Evolutionary conservation across 2,329 filamentous ascomycete genomes (phyloP).

Genomic region (Lachnellula arida): DNA sequence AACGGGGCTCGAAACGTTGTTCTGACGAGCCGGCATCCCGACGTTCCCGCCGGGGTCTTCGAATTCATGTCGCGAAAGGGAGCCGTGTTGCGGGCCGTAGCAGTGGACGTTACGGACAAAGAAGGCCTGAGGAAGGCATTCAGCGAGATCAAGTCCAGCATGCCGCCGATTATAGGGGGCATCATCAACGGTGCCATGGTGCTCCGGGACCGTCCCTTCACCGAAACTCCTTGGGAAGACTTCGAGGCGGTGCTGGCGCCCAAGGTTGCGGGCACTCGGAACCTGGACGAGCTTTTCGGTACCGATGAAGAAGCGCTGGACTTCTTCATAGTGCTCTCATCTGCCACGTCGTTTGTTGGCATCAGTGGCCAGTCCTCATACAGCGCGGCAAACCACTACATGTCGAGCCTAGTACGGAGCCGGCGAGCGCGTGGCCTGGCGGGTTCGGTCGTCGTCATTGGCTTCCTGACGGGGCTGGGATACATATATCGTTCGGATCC

Average conservation of each 20-base stretch:
- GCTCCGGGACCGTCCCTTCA: neutral
- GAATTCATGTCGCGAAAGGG: neutral
- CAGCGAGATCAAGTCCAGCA: neutral
- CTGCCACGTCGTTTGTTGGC: neutral
- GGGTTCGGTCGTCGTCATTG: neutral
- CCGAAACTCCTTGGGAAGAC: neutral
- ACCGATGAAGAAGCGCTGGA: neutral
- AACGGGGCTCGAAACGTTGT: neutral
- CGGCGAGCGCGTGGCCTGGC: neutral
- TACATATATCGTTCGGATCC: neutral
- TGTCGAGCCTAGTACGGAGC: neutral
- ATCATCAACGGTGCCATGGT: neutral
- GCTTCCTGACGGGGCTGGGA: neutral
- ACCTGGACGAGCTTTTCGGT: neutral
- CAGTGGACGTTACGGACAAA: neutral
- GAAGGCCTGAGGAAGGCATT: neutral
- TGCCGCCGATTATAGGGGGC: neutral
- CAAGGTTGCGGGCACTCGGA: neutral
- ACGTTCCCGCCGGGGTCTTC: neutral
- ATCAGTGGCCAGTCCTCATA: neutral
- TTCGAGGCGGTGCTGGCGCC: neutral
- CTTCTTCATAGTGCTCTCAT: neutral
- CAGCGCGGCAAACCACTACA: neutral
- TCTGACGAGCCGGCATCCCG: neutral
- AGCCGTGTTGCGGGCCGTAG: neutral